phyloP scores from a whole-genome alignment of 495 filamentous ascomycete species.

The Cercophora scortea region DNA sequence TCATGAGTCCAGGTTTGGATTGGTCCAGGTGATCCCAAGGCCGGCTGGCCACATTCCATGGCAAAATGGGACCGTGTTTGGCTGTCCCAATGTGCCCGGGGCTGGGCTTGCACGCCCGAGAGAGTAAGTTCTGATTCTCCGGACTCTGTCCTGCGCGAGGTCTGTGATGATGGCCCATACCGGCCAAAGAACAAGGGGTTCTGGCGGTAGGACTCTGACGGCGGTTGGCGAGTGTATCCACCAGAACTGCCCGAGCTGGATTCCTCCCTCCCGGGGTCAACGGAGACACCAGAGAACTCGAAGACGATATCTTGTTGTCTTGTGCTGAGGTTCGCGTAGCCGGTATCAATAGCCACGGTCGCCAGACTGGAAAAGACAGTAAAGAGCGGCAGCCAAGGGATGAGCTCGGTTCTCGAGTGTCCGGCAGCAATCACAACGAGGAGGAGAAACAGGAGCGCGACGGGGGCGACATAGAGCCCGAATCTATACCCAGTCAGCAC shows the following conservation, averaged over 20 bases:
- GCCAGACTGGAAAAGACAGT: constrained; percentile 9
- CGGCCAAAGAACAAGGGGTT: constrained; percentile 5
- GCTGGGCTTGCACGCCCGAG: constrained; percentile 3
- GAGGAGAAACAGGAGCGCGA: constrained; percentile 11
- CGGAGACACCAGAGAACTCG: constrained; percentile 6
- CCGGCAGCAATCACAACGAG: constrained; percentile 9
- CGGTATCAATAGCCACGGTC: constrained; percentile 9
- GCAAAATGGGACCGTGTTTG: constrained; percentile 8
- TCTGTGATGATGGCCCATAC: constrained; percentile 12
- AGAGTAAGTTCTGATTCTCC: constrained; percentile 14
- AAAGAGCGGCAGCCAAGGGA: constrained; percentile 20
- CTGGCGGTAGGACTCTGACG: constrained; percentile 4
- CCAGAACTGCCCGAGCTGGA: constrained; percentile 2
- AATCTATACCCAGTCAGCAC: constrained; percentile 7
- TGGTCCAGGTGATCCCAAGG: background rate
- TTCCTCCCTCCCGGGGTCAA: constrained; percentile 6
- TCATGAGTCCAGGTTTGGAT: background rate
- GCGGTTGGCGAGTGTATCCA: background rate
- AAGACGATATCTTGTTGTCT: background rate
- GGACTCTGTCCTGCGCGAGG: constrained; percentile 1
- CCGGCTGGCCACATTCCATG: background rate
- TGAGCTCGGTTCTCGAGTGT: constrained; percentile 8
- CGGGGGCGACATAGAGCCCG: constrained; percentile 11
- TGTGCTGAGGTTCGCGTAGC: background rate
- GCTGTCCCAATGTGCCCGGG: constrained; percentile 12